phyloP scores from a whole-genome alignment of 192 early-diverging fungal species.

The Jimgerdemannia lactiflua region DNA sequence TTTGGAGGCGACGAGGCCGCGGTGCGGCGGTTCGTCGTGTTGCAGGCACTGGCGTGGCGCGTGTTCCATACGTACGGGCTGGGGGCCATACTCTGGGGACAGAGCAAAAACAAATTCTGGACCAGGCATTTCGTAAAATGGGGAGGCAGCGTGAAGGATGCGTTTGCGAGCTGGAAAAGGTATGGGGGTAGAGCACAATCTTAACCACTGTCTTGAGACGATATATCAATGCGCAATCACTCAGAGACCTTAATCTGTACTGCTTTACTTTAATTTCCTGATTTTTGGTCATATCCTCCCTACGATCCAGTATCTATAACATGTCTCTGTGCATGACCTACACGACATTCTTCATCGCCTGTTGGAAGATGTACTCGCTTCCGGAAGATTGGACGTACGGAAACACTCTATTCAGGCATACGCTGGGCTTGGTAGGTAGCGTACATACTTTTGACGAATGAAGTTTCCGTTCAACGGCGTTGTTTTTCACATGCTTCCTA shows the following conservation, averaged over 20 bases:
- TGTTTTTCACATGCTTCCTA: constrained; percentile 17
- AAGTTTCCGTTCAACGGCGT: neutral
- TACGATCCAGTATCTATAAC: constrained; percentile 75
- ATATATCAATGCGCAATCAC: neutral
- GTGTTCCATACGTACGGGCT: constrained; percentile 80
- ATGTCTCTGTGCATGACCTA: constrained; percentile 90
- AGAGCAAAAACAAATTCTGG: constrained; percentile 79
- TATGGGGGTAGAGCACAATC: constrained; percentile 20
- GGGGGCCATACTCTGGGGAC: constrained; percentile 74
- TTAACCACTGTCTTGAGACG: too few relatives aligned
- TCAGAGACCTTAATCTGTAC: neutral
- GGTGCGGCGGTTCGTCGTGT: constrained; percentile 43
- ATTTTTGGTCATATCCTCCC: neutral
- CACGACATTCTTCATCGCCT: constrained; percentile 81
- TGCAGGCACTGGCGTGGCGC: constrained; percentile 86
- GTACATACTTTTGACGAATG: neutral
- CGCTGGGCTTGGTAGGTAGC: constrained; percentile 60
- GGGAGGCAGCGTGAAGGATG: constrained; percentile 84
- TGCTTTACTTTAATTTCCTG: neutral
- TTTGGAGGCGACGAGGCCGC: constrained; percentile 31
- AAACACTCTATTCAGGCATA: constrained; percentile 76
- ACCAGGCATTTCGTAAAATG: constrained; percentile 92
- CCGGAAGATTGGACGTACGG: constrained; percentile 69
- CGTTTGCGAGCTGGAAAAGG: constrained; percentile 94
- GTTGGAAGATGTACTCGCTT: constrained; percentile 74